Percentiles rank a stretch among this genome's conserved stretches.
These are phyloP conservation scores for Phytophthora brassicae DNA, from an alignment of 352 stramenopile species.

Conservation along the genomic window DNA sequence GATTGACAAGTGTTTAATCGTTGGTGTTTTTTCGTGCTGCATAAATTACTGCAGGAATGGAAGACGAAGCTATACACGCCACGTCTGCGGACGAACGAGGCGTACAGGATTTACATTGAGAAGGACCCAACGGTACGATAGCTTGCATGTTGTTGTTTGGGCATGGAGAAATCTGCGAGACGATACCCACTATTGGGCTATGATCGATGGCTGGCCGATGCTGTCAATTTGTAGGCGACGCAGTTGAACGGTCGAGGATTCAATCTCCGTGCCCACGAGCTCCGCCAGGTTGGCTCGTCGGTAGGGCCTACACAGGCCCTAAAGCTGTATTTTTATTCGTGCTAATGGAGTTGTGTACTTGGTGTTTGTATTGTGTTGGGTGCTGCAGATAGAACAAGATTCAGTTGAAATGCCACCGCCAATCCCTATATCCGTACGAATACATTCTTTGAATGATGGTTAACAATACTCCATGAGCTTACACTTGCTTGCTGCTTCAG, in stretches of 20 bases:
- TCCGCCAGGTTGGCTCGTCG: slow-evolving; percentile 37
- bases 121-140: slow-evolving; percentile 63
- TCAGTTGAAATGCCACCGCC: slow-evolving; percentile 13
- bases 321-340: too few relatives aligned
- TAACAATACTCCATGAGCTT: not conserved
- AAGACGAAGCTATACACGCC: slow-evolving; percentile 58
- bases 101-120: slow-evolving; percentile 84
- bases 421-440: slow-evolving; percentile 26
- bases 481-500: slow-evolving; percentile 11
- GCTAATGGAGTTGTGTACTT: slow-evolving; percentile 8
- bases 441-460: not conserved
- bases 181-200: slow-evolving; percentile 33
- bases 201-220: slow-evolving; percentile 30
- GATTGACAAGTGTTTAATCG: not conserved
- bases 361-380: not conserved
- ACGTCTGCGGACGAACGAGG: slow-evolving; percentile 65
- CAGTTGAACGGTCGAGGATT: slow-evolving; percentile 36
- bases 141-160: slow-evolving; percentile 9
- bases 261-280: slow-evolving; percentile 29
- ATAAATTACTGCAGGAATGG: slow-evolving; percentile 31
- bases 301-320: slow-evolving; percentile 28
- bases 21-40: too few relatives aligned
- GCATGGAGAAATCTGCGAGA: slow-evolving; percentile 20
- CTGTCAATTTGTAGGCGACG: slow-evolving; percentile 39
- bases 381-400: slow-evolving; percentile 19